phyloP scores from a whole-genome alignment of 208 protist species.

The Lotmaria passim region DNA sequence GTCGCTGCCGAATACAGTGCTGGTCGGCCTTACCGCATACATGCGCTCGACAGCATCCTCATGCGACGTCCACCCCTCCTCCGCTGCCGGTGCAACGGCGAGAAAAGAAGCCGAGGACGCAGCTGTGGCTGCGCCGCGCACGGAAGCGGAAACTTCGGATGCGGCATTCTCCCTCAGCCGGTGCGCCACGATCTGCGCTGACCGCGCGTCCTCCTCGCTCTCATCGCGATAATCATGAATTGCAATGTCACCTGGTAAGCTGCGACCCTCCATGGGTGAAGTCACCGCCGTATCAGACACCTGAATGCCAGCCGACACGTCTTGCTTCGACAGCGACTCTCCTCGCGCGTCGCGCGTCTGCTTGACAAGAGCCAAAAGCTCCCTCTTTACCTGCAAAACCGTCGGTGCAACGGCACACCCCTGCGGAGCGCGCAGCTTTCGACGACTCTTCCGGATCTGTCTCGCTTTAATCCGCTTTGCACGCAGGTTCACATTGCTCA shows the following conservation, averaged over 20 bases:
- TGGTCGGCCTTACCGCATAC: conserved; percentile 55
- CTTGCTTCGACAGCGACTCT: conserved; percentile 11
- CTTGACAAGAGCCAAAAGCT: conserved; percentile 22
- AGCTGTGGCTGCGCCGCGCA: conserved; percentile 18
- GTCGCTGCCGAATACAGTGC: conserved; percentile 76
- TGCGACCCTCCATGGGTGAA: conserved; percentile 13
- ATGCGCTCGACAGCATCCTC: conserved; percentile 46
- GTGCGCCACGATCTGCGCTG: neutral
- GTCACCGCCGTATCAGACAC: neutral
- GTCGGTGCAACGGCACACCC: neutral
- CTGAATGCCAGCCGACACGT: neutral
- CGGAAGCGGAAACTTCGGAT: neutral
- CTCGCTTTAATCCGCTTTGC: conserved; percentile 20
- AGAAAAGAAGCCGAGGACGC: conserved; percentile 20
- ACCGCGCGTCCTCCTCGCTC: neutral
- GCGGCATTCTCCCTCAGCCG: neutral
- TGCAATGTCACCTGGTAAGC: conserved; percentile 19
- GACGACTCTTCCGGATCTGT: conserved; percentile 9
- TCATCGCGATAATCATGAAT: conserved; percentile 4
- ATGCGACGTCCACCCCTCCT: conserved; percentile 31
- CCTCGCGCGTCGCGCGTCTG: conserved; percentile 24
- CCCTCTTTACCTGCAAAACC: conserved; percentile 26
- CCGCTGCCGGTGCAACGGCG: conserved; percentile 13
- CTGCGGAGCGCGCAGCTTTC: conserved; percentile 19
- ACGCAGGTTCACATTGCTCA: conserved; percentile 62